These are phyloP conservation scores for Ophiocordyceps sinensis DNA, from an alignment of 2,329 filamentous ascomycete species.

Conservation along the genomic window DNA sequence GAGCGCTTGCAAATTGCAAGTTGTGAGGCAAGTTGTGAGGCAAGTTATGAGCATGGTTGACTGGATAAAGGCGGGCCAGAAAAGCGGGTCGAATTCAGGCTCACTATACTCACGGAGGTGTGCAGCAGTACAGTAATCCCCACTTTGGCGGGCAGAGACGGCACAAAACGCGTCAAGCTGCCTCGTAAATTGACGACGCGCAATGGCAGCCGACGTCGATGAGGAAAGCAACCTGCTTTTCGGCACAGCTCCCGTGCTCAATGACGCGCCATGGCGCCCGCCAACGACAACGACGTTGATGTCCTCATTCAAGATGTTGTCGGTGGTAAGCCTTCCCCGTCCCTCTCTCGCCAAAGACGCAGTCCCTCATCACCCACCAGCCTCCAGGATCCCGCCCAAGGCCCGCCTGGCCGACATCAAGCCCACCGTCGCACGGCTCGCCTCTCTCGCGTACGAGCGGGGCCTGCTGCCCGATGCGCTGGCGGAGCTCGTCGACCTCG, in stretches of 20 bases:
- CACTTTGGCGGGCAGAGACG: too few relatives aligned
- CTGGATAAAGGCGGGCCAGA: too few relatives aligned
- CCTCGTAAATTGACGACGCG: too few relatives aligned
- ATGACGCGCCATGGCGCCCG: conserved; percentile 10
- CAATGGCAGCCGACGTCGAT: background rate
- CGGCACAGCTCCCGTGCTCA: background rate
- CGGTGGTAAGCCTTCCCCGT: conserved; percentile 8
- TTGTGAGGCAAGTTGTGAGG: too few relatives aligned
- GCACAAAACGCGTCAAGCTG: too few relatives aligned
- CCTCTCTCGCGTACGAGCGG: conserved; percentile 48
- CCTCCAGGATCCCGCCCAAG: conserved; percentile 48
- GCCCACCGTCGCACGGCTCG: conserved; percentile 46
- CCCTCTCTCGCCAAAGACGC: background rate
- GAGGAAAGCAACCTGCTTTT: background rate
- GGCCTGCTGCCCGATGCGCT: conserved; percentile 51
- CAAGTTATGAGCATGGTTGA: too few relatives aligned
- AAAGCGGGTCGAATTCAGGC: too few relatives aligned
- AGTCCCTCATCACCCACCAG: conserved; percentile 18
- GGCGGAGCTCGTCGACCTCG: conserved; percentile 47
- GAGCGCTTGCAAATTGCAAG: too few relatives aligned
- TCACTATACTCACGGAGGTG: too few relatives aligned
- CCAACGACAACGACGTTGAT: conserved; percentile 17
- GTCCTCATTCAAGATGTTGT: conserved; percentile 23
- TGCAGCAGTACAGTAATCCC: too few relatives aligned
- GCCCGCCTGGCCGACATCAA: conserved; percentile 49